phyloP scores from a whole-genome alignment of 768 basidiomycete species.

The Chiua virens region DNA sequence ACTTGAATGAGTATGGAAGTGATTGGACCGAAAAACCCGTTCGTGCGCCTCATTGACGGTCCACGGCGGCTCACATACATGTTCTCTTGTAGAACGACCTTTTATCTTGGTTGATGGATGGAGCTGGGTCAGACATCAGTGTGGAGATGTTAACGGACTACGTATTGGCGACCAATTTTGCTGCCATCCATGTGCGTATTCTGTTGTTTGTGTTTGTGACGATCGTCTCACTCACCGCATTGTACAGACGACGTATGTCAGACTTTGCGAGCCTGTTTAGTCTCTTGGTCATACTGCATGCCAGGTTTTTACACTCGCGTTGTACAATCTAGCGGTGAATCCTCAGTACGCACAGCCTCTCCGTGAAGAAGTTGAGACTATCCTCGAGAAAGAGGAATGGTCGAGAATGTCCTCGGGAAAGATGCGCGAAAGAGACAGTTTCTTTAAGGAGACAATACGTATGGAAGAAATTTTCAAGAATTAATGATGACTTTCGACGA shows the following conservation, averaged over 20 bases:
- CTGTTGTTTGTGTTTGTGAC: background rate
- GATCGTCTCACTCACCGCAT: background rate
- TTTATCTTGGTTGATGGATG: too few species aligned
- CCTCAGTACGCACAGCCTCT: slow-evolving; percentile 17
- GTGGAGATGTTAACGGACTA: too few species aligned
- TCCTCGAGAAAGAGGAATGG: too few species aligned
- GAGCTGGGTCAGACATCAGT: too few species aligned
- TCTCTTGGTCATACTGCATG: background rate
- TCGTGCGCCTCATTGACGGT: too few species aligned
- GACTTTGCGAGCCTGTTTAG: too few species aligned
- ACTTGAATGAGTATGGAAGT: too few species aligned
- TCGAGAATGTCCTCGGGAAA: slow-evolving; percentile 11
- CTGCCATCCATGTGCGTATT: slow-evolving; percentile 24
- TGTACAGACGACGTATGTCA: background rate
- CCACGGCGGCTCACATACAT: too few species aligned
- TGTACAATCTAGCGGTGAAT: background rate
- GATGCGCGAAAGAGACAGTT: slow-evolving; percentile 38
- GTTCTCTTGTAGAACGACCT: too few species aligned
- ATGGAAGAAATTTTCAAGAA: slow-evolving; percentile 8
- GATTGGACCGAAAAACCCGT: too few species aligned
- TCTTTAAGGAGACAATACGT: slow-evolving; percentile 38
- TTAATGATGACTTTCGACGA: slow-evolving; percentile 9
- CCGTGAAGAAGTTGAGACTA: slow-evolving; percentile 38
- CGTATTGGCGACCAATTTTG: slow-evolving; percentile 10
- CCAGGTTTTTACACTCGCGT: background rate